These are phyloP conservation scores for Gonapodya prolifera DNA, from an alignment of 192 early-diverging fungal genomes.

Conservation along the genomic window DNA sequence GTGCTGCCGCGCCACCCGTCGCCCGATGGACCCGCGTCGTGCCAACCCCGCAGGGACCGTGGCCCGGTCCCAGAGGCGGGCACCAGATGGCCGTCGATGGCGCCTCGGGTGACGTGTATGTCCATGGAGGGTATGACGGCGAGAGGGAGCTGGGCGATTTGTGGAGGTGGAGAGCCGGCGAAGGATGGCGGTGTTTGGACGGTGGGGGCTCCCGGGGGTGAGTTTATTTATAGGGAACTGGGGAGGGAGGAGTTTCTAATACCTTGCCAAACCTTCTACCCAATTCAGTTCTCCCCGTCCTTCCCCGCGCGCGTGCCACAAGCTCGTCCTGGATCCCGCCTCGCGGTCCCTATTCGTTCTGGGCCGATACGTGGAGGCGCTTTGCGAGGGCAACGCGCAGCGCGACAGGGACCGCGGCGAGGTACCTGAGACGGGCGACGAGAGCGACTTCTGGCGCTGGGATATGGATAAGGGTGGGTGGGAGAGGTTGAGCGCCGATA, in stretches of 20 bases:
- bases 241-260: background rate
- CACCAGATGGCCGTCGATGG: constrained; percentile 95
- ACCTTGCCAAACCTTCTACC: background rate
- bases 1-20: too few relatives aligned
- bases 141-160: constrained; percentile 74
- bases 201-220: constrained; percentile 61
- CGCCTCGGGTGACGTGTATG: constrained; percentile 49
- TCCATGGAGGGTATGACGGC: constrained; percentile 95
- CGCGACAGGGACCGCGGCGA: too few relatives aligned
- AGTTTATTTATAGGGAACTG: background rate
- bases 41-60: constrained; percentile 16
- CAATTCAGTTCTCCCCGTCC: constrained; percentile 66
- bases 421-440: constrained; percentile 50
- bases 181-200: constrained; percentile 58
- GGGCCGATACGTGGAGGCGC: constrained; percentile 83
- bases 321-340: constrained; percentile 74
- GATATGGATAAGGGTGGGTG: constrained; percentile 54
- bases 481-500: constrained; percentile 63
- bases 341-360: constrained; percentile 64
- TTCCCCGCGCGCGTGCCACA: constrained; percentile 78
- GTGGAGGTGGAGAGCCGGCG: constrained; percentile 60
- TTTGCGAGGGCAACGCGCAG: too few relatives aligned
- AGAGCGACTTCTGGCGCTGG: constrained; percentile 84
- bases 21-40: too few relatives aligned
- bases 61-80: constrained; percentile 67